These are phyloP conservation scores for Solanum dulcamara DNA, from an alignment of 257 asterid species.

Conservation along the genomic window DNA sequence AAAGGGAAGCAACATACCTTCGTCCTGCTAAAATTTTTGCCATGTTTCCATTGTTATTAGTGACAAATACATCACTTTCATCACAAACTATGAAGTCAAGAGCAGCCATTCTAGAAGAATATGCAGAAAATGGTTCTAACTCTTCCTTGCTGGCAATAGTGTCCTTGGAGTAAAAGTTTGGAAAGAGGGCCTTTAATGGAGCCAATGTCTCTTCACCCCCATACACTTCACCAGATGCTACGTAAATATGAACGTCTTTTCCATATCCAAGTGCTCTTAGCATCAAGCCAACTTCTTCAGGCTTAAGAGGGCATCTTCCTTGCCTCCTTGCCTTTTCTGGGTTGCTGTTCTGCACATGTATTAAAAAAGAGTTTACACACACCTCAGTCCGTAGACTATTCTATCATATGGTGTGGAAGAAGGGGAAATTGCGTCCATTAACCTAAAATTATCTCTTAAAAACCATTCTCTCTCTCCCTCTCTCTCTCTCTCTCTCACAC, in stretches of 20 bases:
- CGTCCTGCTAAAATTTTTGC: conserved; percentile 94
- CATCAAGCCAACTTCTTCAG: conserved; percentile 95
- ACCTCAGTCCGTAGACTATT: neutral
- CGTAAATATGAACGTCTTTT: conserved; percentile 69
- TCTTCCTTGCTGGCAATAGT: conserved; percentile 60
- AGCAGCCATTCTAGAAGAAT: conserved; percentile 96
- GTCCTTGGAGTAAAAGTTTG: conserved; percentile 86
- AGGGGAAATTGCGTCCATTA: neutral
- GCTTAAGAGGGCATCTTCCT: conserved; percentile 96
- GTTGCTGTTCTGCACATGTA: conserved; percentile 54
- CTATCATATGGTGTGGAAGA: neutral
- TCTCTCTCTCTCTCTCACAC: neutral
- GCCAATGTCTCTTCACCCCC: conserved; percentile 91
- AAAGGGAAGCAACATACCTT: conserved; percentile 35
- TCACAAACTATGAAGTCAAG: conserved; percentile 87
- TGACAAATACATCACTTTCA: conserved; percentile 90
- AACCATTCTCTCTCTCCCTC: neutral
- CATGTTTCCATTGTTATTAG: conserved; percentile 99
- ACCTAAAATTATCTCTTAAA: neutral
- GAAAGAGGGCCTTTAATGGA: conserved; percentile 86
- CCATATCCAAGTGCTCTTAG: conserved; percentile 90
- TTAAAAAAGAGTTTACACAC: neutral
- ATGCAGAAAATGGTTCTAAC: conserved; percentile 60
- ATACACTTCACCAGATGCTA: conserved; percentile 96
- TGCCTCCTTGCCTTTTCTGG: conserved; percentile 92